A percentile compares a stretch with the other conserved stretches of the same genome.
Evolutionary conservation across 306 rosid genomes (phyloP).

Genomic region (Herpetospermum pedunculosum): DNA sequence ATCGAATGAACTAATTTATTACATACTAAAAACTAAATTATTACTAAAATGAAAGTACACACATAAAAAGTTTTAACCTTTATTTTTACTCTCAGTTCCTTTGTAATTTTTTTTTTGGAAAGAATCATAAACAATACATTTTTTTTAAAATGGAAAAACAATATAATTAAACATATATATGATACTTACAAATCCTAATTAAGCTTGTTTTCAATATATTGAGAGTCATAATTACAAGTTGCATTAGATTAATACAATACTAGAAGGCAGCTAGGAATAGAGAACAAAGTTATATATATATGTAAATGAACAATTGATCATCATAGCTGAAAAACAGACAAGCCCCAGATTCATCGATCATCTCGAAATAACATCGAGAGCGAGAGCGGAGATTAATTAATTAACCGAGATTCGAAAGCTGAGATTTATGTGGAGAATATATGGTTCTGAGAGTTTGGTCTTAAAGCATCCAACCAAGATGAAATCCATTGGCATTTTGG

Average conservation of each 20-base stretch:
- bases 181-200: neutral
- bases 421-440: neutral
- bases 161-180: neutral
- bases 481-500: slow-evolving; percentile 36
- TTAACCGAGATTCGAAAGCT: neutral
- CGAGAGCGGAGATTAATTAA: neutral
- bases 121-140: neutral
- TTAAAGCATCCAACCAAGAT: slow-evolving; percentile 60
- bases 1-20: no score
- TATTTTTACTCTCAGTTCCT: no score
- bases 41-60: no score
- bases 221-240: neutral
- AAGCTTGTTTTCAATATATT: neutral
- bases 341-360: neutral
- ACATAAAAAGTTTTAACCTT: no score
- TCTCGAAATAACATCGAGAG: neutral
- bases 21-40: no score
- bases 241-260: neutral
- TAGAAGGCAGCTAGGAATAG: neutral
- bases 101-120: no score
- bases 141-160: neutral
- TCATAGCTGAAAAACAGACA: neutral
- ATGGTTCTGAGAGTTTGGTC: neutral
- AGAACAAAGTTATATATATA: neutral
- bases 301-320: neutral